Percentiles rank a stretch among this genome's conserved stretches.
Evolutionary conservation across 306 rosid genomes (phyloP).

Genomic region (Pyrus pyrifolia): DNA sequence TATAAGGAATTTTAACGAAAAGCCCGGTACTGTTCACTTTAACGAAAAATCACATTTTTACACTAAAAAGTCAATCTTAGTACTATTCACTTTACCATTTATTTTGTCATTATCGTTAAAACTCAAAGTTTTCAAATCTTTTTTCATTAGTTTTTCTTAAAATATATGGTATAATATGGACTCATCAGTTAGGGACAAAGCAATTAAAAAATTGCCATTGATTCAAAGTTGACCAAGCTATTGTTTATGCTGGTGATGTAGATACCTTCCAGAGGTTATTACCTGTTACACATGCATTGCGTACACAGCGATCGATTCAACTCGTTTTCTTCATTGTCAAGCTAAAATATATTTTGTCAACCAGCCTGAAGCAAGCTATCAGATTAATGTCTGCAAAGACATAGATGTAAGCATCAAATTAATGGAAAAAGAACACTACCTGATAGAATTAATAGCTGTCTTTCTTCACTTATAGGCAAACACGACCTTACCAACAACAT

Average conservation of each 20-base stretch:
- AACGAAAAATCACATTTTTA: too few relatives aligned
- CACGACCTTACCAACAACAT: neutral
- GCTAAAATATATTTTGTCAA: conserved; percentile 35
- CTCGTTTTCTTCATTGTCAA: conserved; percentile 42
- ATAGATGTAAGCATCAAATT: neutral
- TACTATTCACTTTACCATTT: too few relatives aligned
- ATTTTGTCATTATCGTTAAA: too few relatives aligned
- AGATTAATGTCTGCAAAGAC: neutral
- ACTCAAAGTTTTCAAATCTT: too few relatives aligned
- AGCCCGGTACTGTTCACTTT: too few relatives aligned
- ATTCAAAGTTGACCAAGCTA: conserved; percentile 49
- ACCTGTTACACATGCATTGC: conserved; percentile 1
- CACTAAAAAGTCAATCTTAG: too few relatives aligned
- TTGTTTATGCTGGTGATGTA: conserved; percentile 11
- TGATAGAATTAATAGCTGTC: conserved; percentile 5
- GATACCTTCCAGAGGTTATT: conserved; percentile 11
- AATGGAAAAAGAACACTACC: too few relatives aligned
- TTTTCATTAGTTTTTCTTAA: too few relatives aligned
- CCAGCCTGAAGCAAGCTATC: conserved; percentile 7
- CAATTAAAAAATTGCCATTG: conserved; percentile 32
- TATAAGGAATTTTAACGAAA: too few relatives aligned
- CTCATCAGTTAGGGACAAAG: neutral
- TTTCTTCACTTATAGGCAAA: conserved; percentile 22
- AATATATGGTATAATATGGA: too few relatives aligned
- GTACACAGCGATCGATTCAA: neutral